phyloP scores from a whole-genome alignment of 495 filamentous ascomycete species.

The Achaetomiella virescens region DNA sequence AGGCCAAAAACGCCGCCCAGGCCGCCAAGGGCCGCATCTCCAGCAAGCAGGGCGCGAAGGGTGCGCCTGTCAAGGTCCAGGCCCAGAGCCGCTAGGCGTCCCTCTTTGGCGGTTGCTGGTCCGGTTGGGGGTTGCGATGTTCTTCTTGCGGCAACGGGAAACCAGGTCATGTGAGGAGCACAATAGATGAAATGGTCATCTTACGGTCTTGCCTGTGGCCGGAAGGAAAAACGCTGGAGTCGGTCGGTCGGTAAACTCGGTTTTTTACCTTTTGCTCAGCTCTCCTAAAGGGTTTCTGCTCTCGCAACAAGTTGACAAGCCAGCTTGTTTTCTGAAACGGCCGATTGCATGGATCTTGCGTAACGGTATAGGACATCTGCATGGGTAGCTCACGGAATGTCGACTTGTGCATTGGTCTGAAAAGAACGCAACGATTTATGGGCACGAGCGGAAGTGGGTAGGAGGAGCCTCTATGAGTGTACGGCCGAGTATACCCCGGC shows the following conservation, averaged over 20 bases:
- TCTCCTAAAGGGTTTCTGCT: slow-evolving; percentile 25
- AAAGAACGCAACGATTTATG: not conserved
- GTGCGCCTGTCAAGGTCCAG: slow-evolving; percentile 75
- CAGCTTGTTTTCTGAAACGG: slow-evolving; percentile 24
- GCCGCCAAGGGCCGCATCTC: slow-evolving; percentile 72
- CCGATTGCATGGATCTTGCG: slow-evolving; percentile 30
- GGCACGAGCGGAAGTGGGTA: not conserved
- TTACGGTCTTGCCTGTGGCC: slow-evolving; percentile 22
- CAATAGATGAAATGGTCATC: slow-evolving; percentile 22
- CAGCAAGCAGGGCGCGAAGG: slow-evolving; percentile 96
- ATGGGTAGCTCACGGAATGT: slow-evolving; percentile 34
- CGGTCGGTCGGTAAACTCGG: slow-evolving; percentile 34
- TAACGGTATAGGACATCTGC: slow-evolving; percentile 24
- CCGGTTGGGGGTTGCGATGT: slow-evolving; percentile 12
- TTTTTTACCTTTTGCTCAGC: slow-evolving; percentile 27
- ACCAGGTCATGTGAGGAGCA: slow-evolving; percentile 17
- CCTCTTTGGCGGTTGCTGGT: slow-evolving; percentile 14
- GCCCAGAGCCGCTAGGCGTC: slow-evolving; percentile 76
- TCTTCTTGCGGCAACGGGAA: slow-evolving; percentile 13
- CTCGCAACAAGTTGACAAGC: slow-evolving; percentile 23
- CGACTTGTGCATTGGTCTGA: slow-evolving; percentile 28
- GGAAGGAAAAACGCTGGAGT: slow-evolving; percentile 29
- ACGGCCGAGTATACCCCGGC: not conserved
- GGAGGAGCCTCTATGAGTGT: not conserved
- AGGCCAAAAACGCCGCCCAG: slow-evolving; percentile 83